A percentile compares a stretch with the other conserved stretches of the same genome.
Evolutionary conservation across 768 basidiomycete genomes (phyloP).

Genomic region (Fomitopsis serialis): DNA sequence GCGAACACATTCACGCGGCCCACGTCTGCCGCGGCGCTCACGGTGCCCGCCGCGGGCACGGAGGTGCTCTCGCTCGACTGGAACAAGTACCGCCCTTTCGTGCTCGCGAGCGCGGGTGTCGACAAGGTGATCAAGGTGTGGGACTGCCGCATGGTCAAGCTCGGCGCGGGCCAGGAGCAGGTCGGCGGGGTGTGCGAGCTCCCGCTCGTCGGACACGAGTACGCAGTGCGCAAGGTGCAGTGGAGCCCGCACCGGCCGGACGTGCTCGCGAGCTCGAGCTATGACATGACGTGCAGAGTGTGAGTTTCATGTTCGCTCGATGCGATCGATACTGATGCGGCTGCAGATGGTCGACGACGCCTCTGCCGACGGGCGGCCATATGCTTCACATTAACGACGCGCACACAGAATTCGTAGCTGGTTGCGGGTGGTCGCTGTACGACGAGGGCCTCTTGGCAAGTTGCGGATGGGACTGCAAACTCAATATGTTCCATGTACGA

Average conservation of each 20-base stretch:
- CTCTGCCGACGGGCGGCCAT: conserved; percentile 43
- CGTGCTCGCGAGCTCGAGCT: conserved; percentile 67
- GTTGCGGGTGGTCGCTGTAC: conserved; percentile 87
- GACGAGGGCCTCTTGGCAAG: conserved; percentile 85
- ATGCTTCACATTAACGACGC: conserved; percentile 72
- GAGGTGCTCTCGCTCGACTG: conserved; percentile 84
- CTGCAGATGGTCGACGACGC: conserved; percentile 65
- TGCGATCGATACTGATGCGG: not conserved
- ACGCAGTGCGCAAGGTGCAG: conserved; percentile 82
- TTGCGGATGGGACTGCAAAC: conserved; percentile 87
- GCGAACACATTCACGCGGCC: conserved; percentile 59
- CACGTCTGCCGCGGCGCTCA: conserved; percentile 65
- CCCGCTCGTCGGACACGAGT: conserved; percentile 80
- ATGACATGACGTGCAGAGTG: conserved; percentile 96
- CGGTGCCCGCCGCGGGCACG: conserved; percentile 69
- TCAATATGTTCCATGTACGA: conserved; percentile 61
- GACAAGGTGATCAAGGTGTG: conserved; percentile 75
- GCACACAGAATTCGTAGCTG: conserved; percentile 94
- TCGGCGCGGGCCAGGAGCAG: conserved; percentile 34
- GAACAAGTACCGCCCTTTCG: conserved; percentile 85
- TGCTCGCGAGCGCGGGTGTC: conserved; percentile 74
- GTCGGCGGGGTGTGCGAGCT: conserved; percentile 72
- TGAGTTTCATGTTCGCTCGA: conserved; percentile 36
- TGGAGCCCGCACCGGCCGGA: conserved; percentile 82
- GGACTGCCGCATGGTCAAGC: conserved; percentile 83